phyloP scores from a whole-genome alignment of 108 stramenopile species.

The Cyclotella cryptica region DNA sequence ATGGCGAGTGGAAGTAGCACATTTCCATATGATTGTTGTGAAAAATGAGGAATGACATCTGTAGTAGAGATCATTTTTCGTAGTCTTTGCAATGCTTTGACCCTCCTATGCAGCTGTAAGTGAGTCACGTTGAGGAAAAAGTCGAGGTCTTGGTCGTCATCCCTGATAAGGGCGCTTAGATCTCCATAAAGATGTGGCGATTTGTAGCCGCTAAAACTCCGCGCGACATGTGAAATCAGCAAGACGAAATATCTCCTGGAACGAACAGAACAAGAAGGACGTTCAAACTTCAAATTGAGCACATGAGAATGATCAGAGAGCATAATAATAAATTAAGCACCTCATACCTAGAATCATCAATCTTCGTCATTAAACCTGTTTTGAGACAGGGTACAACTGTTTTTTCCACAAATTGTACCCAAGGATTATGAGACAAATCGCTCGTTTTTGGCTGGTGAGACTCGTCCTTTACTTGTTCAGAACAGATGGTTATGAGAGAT shows the following conservation, averaged over 20 bases:
- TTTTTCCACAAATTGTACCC: conserved; percentile 76
- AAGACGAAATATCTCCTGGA: conserved; percentile 66
- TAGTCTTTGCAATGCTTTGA: conserved; percentile 81
- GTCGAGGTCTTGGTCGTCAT: conserved; percentile 91
- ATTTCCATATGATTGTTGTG: conserved; percentile 68
- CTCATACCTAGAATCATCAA: conserved; percentile 21
- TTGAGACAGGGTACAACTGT: conserved; percentile 65
- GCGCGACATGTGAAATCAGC: conserved; percentile 69
- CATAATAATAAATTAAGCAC: no score
- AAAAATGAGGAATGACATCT: conserved; percentile 34
- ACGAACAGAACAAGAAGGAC: no score
- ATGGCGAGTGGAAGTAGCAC: conserved; percentile 87
- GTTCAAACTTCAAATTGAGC: no score
- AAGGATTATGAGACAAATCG: conserved; percentile 32
- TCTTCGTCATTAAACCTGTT: conserved; percentile 59
- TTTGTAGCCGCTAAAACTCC: conserved; percentile 33
- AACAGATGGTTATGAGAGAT: conserved; percentile 57
- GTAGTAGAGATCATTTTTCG: conserved; percentile 60
- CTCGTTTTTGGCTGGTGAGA: conserved; percentile 6
- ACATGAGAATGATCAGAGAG: no score
- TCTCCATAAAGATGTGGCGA: conserved; percentile 83
- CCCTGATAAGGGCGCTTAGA: conserved; percentile 62
- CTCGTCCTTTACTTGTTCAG: conserved; percentile 46
- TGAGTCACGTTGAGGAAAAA: conserved; percentile 95
- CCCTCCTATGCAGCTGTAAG: conserved; percentile 95